A percentile compares a stretch with the other conserved stretches of the same genome.
These are phyloP conservation scores for Microdochium paspali DNA, from an alignment of 2,329 filamentous ascomycete species.

Conservation along the genomic window DNA sequence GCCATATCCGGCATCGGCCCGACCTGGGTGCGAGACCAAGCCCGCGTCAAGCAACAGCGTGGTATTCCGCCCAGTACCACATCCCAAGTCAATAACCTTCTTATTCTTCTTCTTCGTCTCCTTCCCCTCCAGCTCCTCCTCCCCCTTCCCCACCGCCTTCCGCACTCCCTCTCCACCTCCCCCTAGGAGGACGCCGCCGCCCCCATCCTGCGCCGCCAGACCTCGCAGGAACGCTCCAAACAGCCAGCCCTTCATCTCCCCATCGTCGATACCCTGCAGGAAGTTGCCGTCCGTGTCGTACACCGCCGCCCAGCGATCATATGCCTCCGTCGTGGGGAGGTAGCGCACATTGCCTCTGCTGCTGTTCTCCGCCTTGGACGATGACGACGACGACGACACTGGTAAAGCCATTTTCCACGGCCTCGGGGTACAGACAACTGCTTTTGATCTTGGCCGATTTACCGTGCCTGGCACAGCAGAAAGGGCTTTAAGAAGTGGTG, in stretches of 20 bases:
- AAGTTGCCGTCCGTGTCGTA: conserved; percentile 61
- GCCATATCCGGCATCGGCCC: too few relatives aligned
- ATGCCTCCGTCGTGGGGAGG: conserved; percentile 20
- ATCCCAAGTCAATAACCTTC: conserved; percentile 48
- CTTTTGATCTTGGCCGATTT: too few relatives aligned
- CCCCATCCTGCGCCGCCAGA: conserved; percentile 10
- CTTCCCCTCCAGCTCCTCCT: background rate
- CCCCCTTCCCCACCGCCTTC: background rate
- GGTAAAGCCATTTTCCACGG: too few relatives aligned
- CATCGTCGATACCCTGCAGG: conserved; percentile 52
- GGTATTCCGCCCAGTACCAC: conserved; percentile 57
- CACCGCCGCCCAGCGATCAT: conserved; percentile 26
- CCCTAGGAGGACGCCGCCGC: too few relatives aligned
- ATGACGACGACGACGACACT: too few relatives aligned
- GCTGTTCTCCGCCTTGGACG: too few relatives aligned
- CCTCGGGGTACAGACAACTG: too few relatives aligned
- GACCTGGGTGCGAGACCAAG: too few relatives aligned
- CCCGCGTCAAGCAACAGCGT: conserved; percentile 32
- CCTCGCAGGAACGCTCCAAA: conserved; percentile 35
- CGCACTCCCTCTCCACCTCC: too few relatives aligned
- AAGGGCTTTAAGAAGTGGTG: too few relatives aligned
- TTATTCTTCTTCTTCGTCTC: background rate
- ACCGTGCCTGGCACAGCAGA: too few relatives aligned
- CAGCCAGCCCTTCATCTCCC: conserved; percentile 36
- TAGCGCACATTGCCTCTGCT: conserved; percentile 12